These are phyloP conservation scores for Celoporthe dispersa DNA, from an alignment of 2,329 filamentous ascomycete genomes.

Conservation along the genomic window DNA sequence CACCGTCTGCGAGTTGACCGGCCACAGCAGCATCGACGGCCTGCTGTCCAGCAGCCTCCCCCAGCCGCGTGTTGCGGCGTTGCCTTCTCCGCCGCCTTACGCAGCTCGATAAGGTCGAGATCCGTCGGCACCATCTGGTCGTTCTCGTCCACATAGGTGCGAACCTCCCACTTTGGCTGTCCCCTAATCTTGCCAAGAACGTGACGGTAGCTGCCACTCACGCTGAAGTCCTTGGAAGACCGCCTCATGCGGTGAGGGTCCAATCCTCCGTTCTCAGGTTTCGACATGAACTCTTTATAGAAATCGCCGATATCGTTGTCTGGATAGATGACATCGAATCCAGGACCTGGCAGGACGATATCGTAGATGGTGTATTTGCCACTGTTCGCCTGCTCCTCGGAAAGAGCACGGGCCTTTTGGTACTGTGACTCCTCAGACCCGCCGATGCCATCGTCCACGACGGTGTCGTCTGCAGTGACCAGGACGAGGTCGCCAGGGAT, in stretches of 20 bases:
- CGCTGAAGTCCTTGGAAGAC: slow-evolving; percentile 81
- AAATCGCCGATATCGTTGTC: slow-evolving; percentile 80
- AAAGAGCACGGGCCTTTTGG: slow-evolving; percentile 70
- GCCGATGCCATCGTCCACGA: slow-evolving; percentile 49
- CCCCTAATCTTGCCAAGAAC: slow-evolving; percentile 74
- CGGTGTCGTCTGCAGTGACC: slow-evolving; percentile 61
- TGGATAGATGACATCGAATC: slow-evolving; percentile 88
- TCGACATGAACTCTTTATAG: slow-evolving; percentile 86
- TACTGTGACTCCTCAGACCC: slow-evolving; percentile 48
- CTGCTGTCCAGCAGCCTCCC: slow-evolving; percentile 34
- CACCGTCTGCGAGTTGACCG: slow-evolving; percentile 3
- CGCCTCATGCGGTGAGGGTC: slow-evolving; percentile 88
- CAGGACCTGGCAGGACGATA: slow-evolving; percentile 88
- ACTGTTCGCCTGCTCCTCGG: slow-evolving; percentile 75
- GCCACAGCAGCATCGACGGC: slow-evolving; percentile 11
- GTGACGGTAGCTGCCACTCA: slow-evolving; percentile 88
- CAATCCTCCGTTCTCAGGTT: slow-evolving; percentile 74
- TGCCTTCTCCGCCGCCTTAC: slow-evolving; percentile 38
- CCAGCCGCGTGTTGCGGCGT: too few species aligned
- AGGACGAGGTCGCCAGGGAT: slow-evolving; percentile 86
- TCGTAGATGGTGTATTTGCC: slow-evolving; percentile 84
- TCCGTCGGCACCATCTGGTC: slow-evolving; percentile 92
- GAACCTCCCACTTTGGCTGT: slow-evolving; percentile 69
- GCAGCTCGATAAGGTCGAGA: slow-evolving; percentile 66
- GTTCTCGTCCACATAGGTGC: slow-evolving; percentile 68